Conservation (phyloP, 306 rosid genomes). For the Dalbergia cochinchinensis region DNA sequence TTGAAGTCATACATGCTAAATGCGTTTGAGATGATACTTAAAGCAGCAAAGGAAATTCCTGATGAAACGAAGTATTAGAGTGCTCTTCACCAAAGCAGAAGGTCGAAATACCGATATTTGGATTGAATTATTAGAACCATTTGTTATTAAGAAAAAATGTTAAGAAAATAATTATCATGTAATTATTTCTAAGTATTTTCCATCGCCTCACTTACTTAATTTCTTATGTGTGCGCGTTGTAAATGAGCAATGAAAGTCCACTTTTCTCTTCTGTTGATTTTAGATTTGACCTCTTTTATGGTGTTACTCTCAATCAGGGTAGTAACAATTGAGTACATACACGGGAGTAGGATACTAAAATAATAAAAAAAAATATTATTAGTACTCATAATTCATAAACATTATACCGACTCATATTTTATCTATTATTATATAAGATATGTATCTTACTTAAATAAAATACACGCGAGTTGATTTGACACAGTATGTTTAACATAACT, state of each 20-base stretch:
- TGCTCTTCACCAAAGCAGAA: not conserved
- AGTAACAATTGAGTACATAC: no score
- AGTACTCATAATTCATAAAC: no score
- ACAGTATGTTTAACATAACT: no score
- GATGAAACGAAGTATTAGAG: not conserved
- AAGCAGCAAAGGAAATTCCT: slow-evolving; percentile 46
- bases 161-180: not conserved
- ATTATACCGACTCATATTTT: no score
- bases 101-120: slow-evolving; percentile 3
- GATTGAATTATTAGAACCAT: not conserved
- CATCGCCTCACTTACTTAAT: not conserved
- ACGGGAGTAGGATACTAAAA: no score
- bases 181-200: not conserved
- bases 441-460: no score
- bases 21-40: slow-evolving; percentile 53
- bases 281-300: no score
- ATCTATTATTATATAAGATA: no score
- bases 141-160: not conserved
- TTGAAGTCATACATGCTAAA: slow-evolving; percentile 56
- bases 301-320: no score
- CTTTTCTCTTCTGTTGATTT: not conserved
- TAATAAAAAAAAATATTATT: no score
- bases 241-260: not conserved
- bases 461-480: no score
- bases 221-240: not conserved